Evolutionary conservation across 768 basidiomycete genomes (phyloP).

Genomic region (Hygrophorus russula): DNA sequence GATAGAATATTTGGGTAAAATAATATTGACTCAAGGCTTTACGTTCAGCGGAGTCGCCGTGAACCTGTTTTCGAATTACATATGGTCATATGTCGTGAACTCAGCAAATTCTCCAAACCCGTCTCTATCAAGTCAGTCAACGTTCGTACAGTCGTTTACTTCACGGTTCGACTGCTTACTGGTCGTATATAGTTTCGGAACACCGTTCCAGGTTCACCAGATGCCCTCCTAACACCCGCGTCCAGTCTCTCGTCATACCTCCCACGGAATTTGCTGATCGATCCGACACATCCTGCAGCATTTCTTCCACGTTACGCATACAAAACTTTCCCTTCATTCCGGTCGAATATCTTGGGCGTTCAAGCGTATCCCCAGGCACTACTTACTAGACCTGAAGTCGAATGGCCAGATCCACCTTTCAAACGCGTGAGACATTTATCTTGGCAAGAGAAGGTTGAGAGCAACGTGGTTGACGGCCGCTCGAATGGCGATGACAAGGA

Average conservation of each 20-base stretch:
- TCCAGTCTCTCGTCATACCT: constrained; percentile 2
- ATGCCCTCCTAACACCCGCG: constrained; percentile 7
- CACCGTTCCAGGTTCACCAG: constrained; percentile 27
- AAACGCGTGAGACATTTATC: constrained; percentile 5
- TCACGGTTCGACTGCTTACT: not conserved
- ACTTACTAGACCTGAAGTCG: constrained; percentile 12
- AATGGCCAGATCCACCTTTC: constrained; percentile 15
- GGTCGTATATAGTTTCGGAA: constrained; percentile 24
- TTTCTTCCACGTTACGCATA: not conserved
- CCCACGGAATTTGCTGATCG: constrained; percentile 11
- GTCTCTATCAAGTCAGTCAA: constrained; percentile 22
- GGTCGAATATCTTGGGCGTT: constrained; percentile 12
- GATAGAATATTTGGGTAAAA: too few species aligned
- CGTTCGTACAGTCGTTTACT: constrained; percentile 14
- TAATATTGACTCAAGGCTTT: too few species aligned
- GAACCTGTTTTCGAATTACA: too few species aligned
- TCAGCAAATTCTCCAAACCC: constrained; percentile 22
- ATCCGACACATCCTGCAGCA: constrained; percentile 19
- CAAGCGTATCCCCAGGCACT: constrained; percentile 21
- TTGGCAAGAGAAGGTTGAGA: constrained; percentile 13
- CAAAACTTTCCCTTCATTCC: constrained; percentile 9
- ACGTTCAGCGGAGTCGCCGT: too few species aligned
- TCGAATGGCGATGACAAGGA: not conserved
- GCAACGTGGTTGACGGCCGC: not conserved
- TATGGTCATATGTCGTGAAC: constrained; percentile 16